A percentile compares a stretch with the other conserved stretches of the same genome.
These are phyloP conservation scores for Comarum palustre DNA, from an alignment of 306 rosid genomes.

Conservation along the genomic window DNA sequence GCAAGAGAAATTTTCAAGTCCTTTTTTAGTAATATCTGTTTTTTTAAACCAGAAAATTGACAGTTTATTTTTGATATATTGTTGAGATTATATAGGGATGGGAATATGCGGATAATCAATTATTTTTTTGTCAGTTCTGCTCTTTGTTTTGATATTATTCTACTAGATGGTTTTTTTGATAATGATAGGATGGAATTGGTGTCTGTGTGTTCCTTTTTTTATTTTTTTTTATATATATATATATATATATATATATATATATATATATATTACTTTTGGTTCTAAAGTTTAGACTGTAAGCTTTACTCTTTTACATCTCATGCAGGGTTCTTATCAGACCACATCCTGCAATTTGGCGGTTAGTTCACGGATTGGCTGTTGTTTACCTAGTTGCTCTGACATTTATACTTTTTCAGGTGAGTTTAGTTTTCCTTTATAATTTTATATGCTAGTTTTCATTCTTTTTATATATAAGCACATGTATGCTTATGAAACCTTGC, in stretches of 20 bases:
- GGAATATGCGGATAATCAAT: too few relatives aligned
- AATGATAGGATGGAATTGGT: background rate
- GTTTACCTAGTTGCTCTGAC: constrained; percentile 90
- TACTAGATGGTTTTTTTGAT: background rate
- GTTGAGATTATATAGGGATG: too few relatives aligned
- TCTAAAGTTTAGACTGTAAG: constrained; percentile 19
- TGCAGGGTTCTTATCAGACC: constrained; percentile 95
- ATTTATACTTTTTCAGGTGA: constrained; percentile 96
- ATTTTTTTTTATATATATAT: too few relatives aligned
- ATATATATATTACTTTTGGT: background rate
- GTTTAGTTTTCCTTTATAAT: constrained; percentile 14
- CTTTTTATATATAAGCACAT: background rate
- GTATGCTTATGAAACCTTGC: background rate
- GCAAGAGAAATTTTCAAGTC: background rate
- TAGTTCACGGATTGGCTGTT: constrained; percentile 99
- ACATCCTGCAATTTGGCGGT: constrained; percentile 98
- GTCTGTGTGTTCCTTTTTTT: background rate
- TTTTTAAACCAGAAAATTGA: background rate
- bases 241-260: too few relatives aligned
- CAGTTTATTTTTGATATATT: background rate
- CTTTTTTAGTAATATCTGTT: background rate
- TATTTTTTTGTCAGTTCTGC: background rate
- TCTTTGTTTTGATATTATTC: background rate
- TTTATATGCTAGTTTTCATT: background rate
- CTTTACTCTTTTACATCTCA: constrained; percentile 19